A percentile compares a stretch with the other conserved stretches of the same genome.
These are phyloP conservation scores for Tetrahymena elliotti DNA, from an alignment of 73 alveolate genomes.

Conservation along the genomic window DNA sequence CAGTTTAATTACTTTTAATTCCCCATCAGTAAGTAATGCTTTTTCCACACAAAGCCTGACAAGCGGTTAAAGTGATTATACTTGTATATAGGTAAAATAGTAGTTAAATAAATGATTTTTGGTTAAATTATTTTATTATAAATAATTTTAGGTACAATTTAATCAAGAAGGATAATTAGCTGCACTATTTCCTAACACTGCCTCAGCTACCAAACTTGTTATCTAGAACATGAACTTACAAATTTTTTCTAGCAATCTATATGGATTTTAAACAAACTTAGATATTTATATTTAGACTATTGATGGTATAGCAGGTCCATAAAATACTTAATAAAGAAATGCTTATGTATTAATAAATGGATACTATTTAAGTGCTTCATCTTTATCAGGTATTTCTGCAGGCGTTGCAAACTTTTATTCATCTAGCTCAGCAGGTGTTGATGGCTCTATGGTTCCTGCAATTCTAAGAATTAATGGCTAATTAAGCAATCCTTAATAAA, in stretches of 20 bases:
- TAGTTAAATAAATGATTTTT: neutral
- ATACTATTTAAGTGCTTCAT: neutral
- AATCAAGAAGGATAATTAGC: neutral
- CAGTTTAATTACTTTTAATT: neutral
- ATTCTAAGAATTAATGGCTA: neutral
- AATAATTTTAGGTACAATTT: neutral
- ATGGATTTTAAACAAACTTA: neutral
- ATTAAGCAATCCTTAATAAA: neutral
- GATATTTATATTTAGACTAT: neutral
- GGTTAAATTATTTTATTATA: neutral
- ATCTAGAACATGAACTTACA: neutral
- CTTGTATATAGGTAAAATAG: neutral
- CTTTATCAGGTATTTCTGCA: neutral
- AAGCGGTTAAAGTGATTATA: neutral
- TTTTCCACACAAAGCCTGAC: neutral
- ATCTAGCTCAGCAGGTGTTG: neutral
- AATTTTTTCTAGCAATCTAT: neutral
- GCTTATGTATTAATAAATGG: neutral
- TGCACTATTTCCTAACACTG: neutral
- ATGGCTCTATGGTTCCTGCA: neutral
- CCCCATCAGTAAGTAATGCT: neutral
- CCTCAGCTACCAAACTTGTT: neutral
- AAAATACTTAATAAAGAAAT: neutral
- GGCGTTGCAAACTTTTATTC: neutral
- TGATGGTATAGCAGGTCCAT: neutral